Percentiles rank a stretch among this genome's conserved stretches.
These are phyloP conservation scores for Kazachstania africana DNA, from an alignment of 805 yeast species.

Conservation along the genomic window DNA sequence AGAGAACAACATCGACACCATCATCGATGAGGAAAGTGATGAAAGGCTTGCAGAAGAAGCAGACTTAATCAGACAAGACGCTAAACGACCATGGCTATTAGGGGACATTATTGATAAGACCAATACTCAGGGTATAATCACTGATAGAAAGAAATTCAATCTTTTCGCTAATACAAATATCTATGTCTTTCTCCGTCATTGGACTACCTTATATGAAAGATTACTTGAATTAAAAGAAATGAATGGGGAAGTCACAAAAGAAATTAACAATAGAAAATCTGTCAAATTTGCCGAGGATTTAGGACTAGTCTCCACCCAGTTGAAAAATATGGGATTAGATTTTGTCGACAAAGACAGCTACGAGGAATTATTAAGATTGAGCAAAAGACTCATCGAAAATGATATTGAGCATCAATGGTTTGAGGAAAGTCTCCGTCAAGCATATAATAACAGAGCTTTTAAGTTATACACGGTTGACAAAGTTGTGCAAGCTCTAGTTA, in stretches of 20 bases:
- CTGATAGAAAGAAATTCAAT: constrained; percentile 48
- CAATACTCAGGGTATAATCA: constrained; percentile 20
- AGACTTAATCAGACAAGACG: constrained; percentile 19
- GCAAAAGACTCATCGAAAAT: constrained; percentile 73
- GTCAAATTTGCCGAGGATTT: constrained; percentile 81
- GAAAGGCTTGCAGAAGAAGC: constrained; percentile 24
- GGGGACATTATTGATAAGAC: constrained; percentile 25
- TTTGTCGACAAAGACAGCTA: constrained; percentile 64
- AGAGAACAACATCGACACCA: constrained; percentile 12
- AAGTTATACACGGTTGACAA: constrained; percentile 88
- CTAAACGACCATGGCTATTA: constrained; percentile 25
- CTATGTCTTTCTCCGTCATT: constrained; percentile 79
- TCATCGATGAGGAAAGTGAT: constrained; percentile 15
- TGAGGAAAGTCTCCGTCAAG: constrained; percentile 92
- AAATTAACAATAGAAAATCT: constrained; percentile 48
- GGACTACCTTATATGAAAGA: constrained; percentile 72
- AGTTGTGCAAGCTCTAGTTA: constrained; percentile 70
- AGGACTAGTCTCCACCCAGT: constrained; percentile 66
- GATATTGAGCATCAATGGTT: constrained; percentile 89
- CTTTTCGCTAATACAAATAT: constrained; percentile 81
- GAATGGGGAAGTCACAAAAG: constrained; percentile 60
- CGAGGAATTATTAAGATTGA: constrained; percentile 60
- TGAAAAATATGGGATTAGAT: constrained; percentile 69
- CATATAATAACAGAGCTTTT: constrained; percentile 86
- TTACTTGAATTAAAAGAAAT: constrained; percentile 63